Percentiles rank a stretch among this genome's conserved stretches.
These are phyloP conservation scores for Apiotrichum porosum DNA, from an alignment of 1,284 basidiomycete genomes.

Conservation along the genomic window DNA sequence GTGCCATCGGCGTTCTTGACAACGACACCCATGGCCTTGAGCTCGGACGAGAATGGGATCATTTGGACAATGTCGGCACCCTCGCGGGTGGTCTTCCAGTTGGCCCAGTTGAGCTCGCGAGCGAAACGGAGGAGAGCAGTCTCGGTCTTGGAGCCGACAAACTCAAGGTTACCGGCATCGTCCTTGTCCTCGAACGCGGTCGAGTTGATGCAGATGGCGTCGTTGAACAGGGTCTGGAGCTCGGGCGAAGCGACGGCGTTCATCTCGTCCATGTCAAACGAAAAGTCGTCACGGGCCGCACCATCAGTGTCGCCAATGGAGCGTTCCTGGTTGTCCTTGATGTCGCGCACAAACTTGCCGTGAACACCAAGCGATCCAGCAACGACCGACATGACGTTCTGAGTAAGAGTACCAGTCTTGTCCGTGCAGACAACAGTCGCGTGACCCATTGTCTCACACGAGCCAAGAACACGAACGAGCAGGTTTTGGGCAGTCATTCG, in stretches of 20 bases:
- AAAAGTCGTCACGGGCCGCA: slow-evolving; percentile 60
- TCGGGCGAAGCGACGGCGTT: slow-evolving; percentile 61
- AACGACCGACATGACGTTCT: slow-evolving; percentile 93
- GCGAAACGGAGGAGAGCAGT: slow-evolving; percentile 86
- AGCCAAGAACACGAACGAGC: slow-evolving; percentile 88
- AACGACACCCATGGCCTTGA: slow-evolving; percentile 95
- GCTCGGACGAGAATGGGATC: slow-evolving; percentile 90
- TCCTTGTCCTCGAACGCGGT: slow-evolving; percentile 89
- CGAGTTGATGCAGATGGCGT: slow-evolving; percentile 85
- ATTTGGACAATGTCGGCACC: slow-evolving; percentile 68
- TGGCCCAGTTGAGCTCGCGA: slow-evolving; percentile 75
- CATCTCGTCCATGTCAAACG: slow-evolving; percentile 70
- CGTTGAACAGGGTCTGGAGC: slow-evolving; percentile 70
- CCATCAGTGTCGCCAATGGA: slow-evolving; percentile 64
- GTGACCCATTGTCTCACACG: slow-evolving; percentile 98
- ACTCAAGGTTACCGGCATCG: slow-evolving; percentile 61
- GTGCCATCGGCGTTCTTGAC: slow-evolving; percentile 58
- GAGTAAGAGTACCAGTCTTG: slow-evolving; percentile 83
- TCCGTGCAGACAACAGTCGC: slow-evolving; percentile 94
- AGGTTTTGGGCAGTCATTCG: slow-evolving; percentile 94
- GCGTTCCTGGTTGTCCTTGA: slow-evolving; percentile 68
- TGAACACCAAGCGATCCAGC: slow-evolving; percentile 90
- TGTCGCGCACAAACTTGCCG: slow-evolving; percentile 80
- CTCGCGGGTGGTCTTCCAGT: slow-evolving; percentile 68
- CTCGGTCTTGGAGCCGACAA: slow-evolving; percentile 95